Evolutionary conservation across 2,329 filamentous ascomycete genomes (phyloP).

Genomic region (Akanthomyces dipterigenus): DNA sequence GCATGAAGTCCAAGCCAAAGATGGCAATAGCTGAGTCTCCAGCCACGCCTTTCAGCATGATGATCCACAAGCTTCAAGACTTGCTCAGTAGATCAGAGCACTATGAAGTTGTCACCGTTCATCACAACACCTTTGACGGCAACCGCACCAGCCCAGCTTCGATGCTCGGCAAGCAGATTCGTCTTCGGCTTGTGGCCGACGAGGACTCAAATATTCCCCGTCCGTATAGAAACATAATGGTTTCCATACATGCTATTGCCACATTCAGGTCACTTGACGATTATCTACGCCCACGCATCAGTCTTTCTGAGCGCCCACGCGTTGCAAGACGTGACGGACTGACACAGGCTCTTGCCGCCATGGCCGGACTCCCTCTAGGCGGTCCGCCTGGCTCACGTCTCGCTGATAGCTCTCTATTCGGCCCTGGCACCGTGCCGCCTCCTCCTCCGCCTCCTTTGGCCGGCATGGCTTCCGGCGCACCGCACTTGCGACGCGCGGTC

Average conservation of each 20-base stretch:
- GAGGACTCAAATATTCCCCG: slow-evolving; percentile 85
- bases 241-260: slow-evolving; percentile 95
- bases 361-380: slow-evolving; percentile 61
- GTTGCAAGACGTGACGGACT: slow-evolving; percentile 58
- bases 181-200: slow-evolving; percentile 81
- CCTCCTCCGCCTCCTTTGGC: slow-evolving; percentile 30
- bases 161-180: slow-evolving; percentile 93
- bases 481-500: slow-evolving; percentile 38
- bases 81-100: slow-evolving; percentile 93
- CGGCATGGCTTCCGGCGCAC: slow-evolving; percentile 20
- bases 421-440: slow-evolving; percentile 29
- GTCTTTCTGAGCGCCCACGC: slow-evolving; percentile 62
- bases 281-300: slow-evolving; percentile 87
- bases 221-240: slow-evolving; percentile 89
- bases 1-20: slow-evolving; percentile 57
- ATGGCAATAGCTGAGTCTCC: slow-evolving; percentile 61
- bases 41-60: slow-evolving; percentile 77
- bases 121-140: slow-evolving; percentile 84
- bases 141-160: slow-evolving; percentile 87
- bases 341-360: slow-evolving; percentile 64
- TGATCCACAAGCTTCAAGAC: slow-evolving; percentile 93
- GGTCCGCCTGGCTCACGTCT: slow-evolving; percentile 38
- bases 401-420: slow-evolving; percentile 36
- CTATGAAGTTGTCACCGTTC: slow-evolving; percentile 94
- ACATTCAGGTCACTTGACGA: slow-evolving; percentile 97